Evolutionary conservation across 2,329 filamentous ascomycete species (phyloP), one percentile per base, ranked within the genome.

Genomic region (Lomentospora prolificans): DNA sequence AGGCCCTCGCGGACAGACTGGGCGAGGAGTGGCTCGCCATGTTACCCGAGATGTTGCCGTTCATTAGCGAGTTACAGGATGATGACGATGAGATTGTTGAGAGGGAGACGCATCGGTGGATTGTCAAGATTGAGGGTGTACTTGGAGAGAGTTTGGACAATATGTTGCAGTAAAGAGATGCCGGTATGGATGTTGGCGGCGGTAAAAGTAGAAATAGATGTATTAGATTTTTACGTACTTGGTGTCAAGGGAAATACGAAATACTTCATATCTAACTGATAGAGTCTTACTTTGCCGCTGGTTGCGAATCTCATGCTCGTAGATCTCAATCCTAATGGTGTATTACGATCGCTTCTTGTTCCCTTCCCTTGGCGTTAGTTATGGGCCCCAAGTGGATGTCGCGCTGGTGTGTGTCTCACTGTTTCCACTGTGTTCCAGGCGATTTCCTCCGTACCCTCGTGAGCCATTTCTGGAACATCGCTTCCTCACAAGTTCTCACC

Each of bases 21-120:
- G 91, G 91, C 58, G 91, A 97, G 68, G 94, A 99, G 66, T 99
- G 94, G 94, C 72, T 99, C 58, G 81, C 85, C 1, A 80, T 95
- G 74, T 70, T 97, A 66, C 90, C 92, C 0, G 94, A 99, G 78
- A 97, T 96, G 87, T 73, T 99, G 67, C 92, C 95, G 19, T 89
- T 92, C 61, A 96, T 99, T 63, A 95, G 89, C 65, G 94, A 99
- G 74, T 70, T 96, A 65, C 87, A 96, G 72, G 94, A 99, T 67
- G 94, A 99, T 67, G 94, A 97, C 62, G 91, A 97, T 66, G 94
- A 97, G 72, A 78, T 80, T 27, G 92, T 99, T 24, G 94, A 99
- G 74, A 77, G 84, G 65, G 91, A 96, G 75, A 92, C 90, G 36
- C 81, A 91, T 66, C 78, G 83, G 64, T 96, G 94, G 92, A 94